Evolutionary conservation across 164 flowering plant species (phyloP).

Genomic region (Dillenia turbinata): DNA sequence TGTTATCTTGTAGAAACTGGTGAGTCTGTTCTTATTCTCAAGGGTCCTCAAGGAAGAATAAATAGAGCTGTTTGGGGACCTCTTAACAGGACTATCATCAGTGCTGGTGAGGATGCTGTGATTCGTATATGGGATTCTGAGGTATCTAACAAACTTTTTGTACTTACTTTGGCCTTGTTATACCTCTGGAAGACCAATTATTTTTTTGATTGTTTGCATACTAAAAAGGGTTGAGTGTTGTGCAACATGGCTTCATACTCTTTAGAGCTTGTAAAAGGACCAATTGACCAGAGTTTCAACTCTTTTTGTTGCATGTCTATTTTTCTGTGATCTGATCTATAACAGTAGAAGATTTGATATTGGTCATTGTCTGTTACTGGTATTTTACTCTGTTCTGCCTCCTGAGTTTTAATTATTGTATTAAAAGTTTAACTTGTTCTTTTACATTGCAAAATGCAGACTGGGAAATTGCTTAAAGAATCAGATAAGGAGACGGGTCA

Average conservation of each 20-base stretch:
- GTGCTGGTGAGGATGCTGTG: slow-evolving; percentile 89
- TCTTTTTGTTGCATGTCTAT: too few species aligned
- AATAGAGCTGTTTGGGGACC: slow-evolving; percentile 97
- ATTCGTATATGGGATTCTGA: slow-evolving; percentile 94
- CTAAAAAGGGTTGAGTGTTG: background rate
- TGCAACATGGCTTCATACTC: too few species aligned
- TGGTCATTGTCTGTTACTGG: too few species aligned
- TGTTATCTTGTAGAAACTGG: slow-evolving; percentile 48
- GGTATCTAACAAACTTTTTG: slow-evolving; percentile 27
- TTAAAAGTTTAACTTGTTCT: background rate
- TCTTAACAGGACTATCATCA: slow-evolving; percentile 71
- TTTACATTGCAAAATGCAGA: slow-evolving; percentile 35
- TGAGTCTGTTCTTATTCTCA: slow-evolving; percentile 67
- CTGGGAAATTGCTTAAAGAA: slow-evolving; percentile 82
- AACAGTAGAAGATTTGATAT: too few species aligned
- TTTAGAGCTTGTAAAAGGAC: too few species aligned
- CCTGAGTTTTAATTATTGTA: background rate
- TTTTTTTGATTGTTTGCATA: background rate
- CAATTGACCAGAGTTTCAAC: too few species aligned
- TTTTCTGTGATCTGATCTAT: too few species aligned
- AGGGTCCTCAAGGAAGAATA: slow-evolving; percentile 81
- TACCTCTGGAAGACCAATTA: background rate
- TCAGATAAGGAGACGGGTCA: slow-evolving; percentile 78
- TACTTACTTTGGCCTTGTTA: background rate
- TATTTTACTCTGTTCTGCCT: too few species aligned